Evolutionary conservation across 2,329 filamentous ascomycete species (phyloP).

Genomic region (Nothopassalora personata): DNA sequence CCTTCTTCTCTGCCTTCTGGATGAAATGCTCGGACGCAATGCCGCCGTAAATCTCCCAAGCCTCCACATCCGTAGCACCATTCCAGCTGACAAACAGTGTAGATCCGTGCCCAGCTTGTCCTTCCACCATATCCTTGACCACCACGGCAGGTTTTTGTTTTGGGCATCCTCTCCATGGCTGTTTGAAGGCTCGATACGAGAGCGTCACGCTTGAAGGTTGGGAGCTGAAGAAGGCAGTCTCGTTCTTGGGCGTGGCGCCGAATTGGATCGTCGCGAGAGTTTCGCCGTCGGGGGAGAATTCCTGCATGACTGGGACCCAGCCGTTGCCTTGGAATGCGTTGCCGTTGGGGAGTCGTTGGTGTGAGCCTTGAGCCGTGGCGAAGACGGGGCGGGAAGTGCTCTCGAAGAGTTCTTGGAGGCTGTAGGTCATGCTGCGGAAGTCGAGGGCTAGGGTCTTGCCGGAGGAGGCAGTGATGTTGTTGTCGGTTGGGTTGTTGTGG

Average conservation of each 20-base stretch:
- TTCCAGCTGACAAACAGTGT: conserved; percentile 49
- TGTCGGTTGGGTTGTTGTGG: conserved; percentile 20
- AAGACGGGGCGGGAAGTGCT: conserved; percentile 14
- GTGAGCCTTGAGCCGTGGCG: conserved; percentile 19
- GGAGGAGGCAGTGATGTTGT: conserved; percentile 13
- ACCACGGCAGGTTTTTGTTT: conserved; percentile 9
- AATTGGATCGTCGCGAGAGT: conserved; percentile 16
- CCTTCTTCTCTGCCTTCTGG: conserved; percentile 12
- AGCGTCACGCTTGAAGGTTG: conserved; percentile 9
- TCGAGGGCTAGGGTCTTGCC: conserved; percentile 18
- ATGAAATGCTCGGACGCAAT: conserved; percentile 11
- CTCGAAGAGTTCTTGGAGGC: conserved; percentile 7
- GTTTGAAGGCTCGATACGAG: conserved; percentile 19
- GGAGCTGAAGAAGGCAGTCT: background rate
- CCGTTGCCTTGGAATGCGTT: conserved; percentile 18
- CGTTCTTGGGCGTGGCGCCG: conserved; percentile 3
- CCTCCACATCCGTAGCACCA: conserved; percentile 40
- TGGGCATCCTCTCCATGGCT: conserved; percentile 20
- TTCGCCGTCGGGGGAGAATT: conserved; percentile 15
- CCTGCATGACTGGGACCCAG: conserved; percentile 18
- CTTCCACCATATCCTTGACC: background rate
- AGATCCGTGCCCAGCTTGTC: background rate
- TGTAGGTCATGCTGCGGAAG: conserved; percentile 7
- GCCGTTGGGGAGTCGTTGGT: conserved; percentile 12
- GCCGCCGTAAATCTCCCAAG: conserved; percentile 37